These are phyloP conservation scores for Dissophora globulifera DNA, from an alignment of 192 early-diverging fungal species.

Conservation along the genomic window DNA sequence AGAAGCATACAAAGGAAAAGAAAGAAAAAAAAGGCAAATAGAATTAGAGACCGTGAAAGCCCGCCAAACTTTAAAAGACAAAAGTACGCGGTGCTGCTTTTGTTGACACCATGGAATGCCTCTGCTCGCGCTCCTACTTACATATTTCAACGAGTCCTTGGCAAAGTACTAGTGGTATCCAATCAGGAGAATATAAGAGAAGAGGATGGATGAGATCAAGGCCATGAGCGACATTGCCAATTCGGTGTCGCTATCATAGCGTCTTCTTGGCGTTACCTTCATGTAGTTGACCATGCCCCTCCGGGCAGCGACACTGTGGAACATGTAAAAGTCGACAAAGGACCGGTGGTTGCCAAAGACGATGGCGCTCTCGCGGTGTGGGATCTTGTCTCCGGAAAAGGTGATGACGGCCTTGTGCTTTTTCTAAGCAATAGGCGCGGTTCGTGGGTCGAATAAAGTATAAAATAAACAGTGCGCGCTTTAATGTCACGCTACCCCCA, in stretches of 20 bases:
- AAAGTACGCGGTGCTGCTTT: no score
- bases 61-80: not conserved
- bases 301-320: slow-evolving; percentile 62
- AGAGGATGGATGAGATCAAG: not conserved
- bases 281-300: slow-evolving; percentile 62
- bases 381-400: slow-evolving; percentile 64
- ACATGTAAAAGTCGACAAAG: slow-evolving; percentile 68
- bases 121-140: no score
- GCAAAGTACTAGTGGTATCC: slow-evolving; percentile 61
- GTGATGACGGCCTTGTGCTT: slow-evolving; percentile 62
- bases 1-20: no score
- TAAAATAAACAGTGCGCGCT: slow-evolving; percentile 4
- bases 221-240: no score
- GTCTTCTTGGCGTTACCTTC: slow-evolving; percentile 60
- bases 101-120: no score
- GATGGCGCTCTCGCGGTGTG: slow-evolving; percentile 59
- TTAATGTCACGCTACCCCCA: slow-evolving; percentile 4
- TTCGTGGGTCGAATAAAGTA: not conserved
- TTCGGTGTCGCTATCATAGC: no score
- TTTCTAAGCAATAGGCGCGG: slow-evolving; percentile 21
- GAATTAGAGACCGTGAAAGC: not conserved
- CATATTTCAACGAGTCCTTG: slow-evolving; percentile 70
- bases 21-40: not conserved
- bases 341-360: slow-evolving; percentile 67
- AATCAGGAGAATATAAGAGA: not conserved